A percentile compares a stretch with the other conserved stretches of the same genome.
Conservation (phyloP, 768 basidiomycete species). For the Phylloporus rhodoxanthus region DNA sequence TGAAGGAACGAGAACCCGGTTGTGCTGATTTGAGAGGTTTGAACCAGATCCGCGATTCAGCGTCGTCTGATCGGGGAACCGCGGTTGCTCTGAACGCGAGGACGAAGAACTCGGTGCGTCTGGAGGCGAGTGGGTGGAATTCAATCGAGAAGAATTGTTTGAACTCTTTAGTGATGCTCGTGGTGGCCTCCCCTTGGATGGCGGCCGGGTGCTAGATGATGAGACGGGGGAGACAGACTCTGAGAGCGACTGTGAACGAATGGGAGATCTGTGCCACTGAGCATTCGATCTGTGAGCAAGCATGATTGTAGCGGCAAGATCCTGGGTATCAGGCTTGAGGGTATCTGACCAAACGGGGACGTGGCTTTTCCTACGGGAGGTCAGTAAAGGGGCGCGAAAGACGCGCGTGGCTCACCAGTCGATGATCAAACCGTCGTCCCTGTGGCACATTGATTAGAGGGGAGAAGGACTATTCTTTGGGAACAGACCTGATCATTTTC, state of each 20-base stretch:
- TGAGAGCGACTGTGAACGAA: neutral
- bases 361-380: conserved; percentile 21
- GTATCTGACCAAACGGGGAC: conserved; percentile 31
- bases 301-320: conserved; percentile 26
- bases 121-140: neutral
- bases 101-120: neutral
- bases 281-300: conserved; percentile 25
- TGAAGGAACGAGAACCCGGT: neutral
- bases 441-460: neutral
- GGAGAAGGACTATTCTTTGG: neutral
- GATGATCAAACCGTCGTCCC: conserved; percentile 28
- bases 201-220: neutral
- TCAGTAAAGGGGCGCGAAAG: neutral
- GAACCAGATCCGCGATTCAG: neutral
- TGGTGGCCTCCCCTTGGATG: conserved; percentile 18
- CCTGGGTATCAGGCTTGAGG: conserved; percentile 18
- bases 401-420: conserved; percentile 22
- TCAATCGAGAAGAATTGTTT: conserved; percentile 1
- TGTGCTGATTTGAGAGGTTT: neutral
- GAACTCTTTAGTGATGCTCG: conserved; percentile 8
- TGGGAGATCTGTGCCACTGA: conserved; percentile 2
- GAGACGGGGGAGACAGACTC: neutral
- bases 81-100: neutral
- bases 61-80: conserved; percentile 1
- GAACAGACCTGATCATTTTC: conserved; percentile 24